Evolutionary conservation across 495 filamentous ascomycete species (phyloP).

Genomic region (Pyronema omphalodes): DNA sequence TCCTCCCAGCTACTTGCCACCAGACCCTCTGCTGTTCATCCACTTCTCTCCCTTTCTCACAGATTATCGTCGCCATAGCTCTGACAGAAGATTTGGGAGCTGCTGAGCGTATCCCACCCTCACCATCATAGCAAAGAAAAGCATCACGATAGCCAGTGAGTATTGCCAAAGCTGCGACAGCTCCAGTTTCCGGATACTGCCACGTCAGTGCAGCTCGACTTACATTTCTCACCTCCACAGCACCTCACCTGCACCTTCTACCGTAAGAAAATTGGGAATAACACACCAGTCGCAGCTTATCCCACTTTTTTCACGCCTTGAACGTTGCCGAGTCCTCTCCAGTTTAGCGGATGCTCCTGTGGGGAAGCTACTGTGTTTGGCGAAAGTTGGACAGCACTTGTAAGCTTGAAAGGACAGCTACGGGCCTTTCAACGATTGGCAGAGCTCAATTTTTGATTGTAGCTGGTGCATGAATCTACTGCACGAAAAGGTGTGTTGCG

Average conservation of each 20-base stretch:
- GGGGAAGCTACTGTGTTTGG: neutral
- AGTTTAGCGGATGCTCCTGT: neutral
- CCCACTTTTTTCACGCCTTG: neutral
- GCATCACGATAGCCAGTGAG: neutral
- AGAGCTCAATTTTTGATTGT: neutral
- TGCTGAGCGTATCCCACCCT: no score
- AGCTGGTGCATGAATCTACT: neutral
- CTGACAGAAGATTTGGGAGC: no score
- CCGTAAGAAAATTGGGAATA: constrained; percentile 7
- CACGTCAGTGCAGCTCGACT: constrained; percentile 17
- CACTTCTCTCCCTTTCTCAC: no score
- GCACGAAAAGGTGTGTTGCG: neutral
- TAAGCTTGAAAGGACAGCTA: neutral
- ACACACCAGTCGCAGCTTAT: constrained; percentile 10
- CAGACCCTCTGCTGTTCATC: no score
- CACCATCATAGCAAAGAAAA: no score
- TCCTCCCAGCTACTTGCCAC: no score
- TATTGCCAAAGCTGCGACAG: neutral
- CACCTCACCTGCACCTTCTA: constrained; percentile 5
- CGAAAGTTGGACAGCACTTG: neutral
- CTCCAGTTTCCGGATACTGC: constrained; percentile 7
- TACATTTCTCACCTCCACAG: constrained; percentile 4
- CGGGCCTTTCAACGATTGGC: no score
- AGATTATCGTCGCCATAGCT: no score
- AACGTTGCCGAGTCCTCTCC: neutral